A percentile compares a stretch with the other conserved stretches of the same genome.
Evolutionary conservation across 768 basidiomycete genomes (phyloP).

Genomic region (Tricholoma sp.): DNA sequence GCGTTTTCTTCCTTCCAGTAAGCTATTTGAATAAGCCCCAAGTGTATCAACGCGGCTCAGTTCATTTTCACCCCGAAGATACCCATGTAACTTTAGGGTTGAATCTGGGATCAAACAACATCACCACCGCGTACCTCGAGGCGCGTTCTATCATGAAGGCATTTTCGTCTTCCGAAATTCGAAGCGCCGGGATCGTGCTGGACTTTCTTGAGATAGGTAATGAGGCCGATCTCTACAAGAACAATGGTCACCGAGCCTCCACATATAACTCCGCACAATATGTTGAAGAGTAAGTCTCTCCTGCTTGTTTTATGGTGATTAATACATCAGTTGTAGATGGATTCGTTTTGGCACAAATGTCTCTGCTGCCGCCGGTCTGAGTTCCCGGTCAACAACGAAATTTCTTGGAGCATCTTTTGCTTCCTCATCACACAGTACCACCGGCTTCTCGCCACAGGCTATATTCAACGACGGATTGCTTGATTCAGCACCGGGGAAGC

Average conservation of each 20-base stretch:
- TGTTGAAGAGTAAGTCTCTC: slow-evolving; percentile 39
- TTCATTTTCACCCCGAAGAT: slow-evolving; percentile 24
- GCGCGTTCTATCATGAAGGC: slow-evolving; percentile 46
- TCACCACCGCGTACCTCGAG: slow-evolving; percentile 45
- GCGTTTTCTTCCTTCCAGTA: slow-evolving; percentile 16
- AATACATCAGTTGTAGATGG: slow-evolving; percentile 38
- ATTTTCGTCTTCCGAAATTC: slow-evolving; percentile 38
- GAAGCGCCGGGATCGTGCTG: slow-evolving; percentile 37
- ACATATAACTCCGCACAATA: slow-evolving; percentile 43
- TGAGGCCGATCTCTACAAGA: slow-evolving; percentile 52
- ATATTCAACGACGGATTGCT: slow-evolving; percentile 50
- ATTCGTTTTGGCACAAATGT: slow-evolving; percentile 45
- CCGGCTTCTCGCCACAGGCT: slow-evolving; percentile 58
- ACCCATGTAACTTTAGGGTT: slow-evolving; percentile 66
- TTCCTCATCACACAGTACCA: slow-evolving; percentile 38
- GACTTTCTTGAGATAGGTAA: slow-evolving; percentile 62
- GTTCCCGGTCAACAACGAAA: slow-evolving; percentile 32
- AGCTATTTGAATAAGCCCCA: background rate
- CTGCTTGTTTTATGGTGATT: background rate
- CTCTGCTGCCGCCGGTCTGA: slow-evolving; percentile 33
- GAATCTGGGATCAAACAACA: slow-evolving; percentile 53
- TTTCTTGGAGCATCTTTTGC: slow-evolving; percentile 50
- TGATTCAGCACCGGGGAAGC: slow-evolving; percentile 37
- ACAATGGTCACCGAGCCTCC: slow-evolving; percentile 37
- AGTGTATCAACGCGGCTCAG: background rate